Evolutionary conservation across 345 rosid genomes (phyloP), one percentile per base, ranked within the genome.

Genomic region (Cardiospermum halicacabum): DNA sequence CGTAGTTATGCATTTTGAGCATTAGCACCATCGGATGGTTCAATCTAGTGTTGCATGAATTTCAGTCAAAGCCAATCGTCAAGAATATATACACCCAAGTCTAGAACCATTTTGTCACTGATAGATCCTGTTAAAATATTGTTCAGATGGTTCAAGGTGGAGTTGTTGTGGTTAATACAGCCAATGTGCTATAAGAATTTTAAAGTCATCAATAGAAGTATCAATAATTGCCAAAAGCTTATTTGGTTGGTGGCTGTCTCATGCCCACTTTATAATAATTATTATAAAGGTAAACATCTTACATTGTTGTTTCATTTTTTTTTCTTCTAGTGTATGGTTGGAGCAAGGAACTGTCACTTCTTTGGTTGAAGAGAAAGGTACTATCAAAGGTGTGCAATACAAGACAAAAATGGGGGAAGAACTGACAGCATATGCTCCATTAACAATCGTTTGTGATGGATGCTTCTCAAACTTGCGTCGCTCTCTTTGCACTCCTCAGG

Each of bases 281-380:
- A n/a, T 3, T 11, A 2, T 12, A 19, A 13, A 32, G 16, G 15
- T 3, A 25, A 32, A 34, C 32, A 31, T 21, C 9, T 48, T 30
- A 12, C 13, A 21, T 28, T 42, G 3, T 39, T 13, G 53, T n/a
- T 40, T 11, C 8, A 54, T 65, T 27, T 65, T 19, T 59, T 19
- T 39, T 59, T 25, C 25, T 59, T 25, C 25, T 31, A 67, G 71
- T 48, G 57, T 67, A 19, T 57, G 18, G 48, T 49, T 67, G 48
- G 64, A 67, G 39, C 64, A 58, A 48, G 71, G 71, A 67, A 58
- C 71, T 6, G 71, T 58, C 25, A 67, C 58, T 32, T 67, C 64
- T 27, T 27, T 67, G 22, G 3, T 45, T n/a, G 71, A 67, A 48
- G 64, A 67, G 37, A 67, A 58, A 16, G 71, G 71, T 12, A 58